phyloP scores from a whole-genome alignment of 768 basidiomycete genomes.

The Omphalotus guepiniiformis region DNA sequence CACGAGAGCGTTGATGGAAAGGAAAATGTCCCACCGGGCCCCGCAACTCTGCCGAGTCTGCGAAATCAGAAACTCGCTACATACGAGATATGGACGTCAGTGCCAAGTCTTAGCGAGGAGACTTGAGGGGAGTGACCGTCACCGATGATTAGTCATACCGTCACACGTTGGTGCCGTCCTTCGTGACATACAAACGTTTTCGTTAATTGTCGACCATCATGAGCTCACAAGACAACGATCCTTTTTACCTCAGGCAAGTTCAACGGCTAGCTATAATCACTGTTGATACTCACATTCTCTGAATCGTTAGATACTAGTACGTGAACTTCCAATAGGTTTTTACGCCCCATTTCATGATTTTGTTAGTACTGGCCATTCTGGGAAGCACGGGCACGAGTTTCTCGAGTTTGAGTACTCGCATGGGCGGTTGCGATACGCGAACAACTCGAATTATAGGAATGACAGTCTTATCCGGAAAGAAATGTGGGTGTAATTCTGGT shows the following conservation, averaged over 20 bases:
- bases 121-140: no score
- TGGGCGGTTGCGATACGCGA: conserved; percentile 94
- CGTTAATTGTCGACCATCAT: neutral
- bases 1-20: no score
- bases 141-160: no score
- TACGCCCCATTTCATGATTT: conserved; percentile 6
- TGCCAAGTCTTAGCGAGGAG: no score
- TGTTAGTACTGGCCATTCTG: conserved; percentile 91
- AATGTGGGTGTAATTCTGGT: conserved; percentile 53
- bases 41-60: no score
- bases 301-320: conserved; percentile 47
- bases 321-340: conserved; percentile 11
- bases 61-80: no score
- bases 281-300: conserved; percentile 11
- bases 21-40: no score
- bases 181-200: no score
- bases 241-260: conserved; percentile 73
- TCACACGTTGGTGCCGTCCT: no score
- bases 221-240: conserved; percentile 54
- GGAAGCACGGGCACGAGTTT: conserved; percentile 97
- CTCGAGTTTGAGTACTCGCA: conserved; percentile 98
- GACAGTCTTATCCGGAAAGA: conserved; percentile 98
- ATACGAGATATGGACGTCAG: no score
- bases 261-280: neutral
- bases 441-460: conserved; percentile 99